These are phyloP conservation scores for Mycosarcoma maydis DNA, from an alignment of 1,284 basidiomycete species.

Conservation along the genomic window DNA sequence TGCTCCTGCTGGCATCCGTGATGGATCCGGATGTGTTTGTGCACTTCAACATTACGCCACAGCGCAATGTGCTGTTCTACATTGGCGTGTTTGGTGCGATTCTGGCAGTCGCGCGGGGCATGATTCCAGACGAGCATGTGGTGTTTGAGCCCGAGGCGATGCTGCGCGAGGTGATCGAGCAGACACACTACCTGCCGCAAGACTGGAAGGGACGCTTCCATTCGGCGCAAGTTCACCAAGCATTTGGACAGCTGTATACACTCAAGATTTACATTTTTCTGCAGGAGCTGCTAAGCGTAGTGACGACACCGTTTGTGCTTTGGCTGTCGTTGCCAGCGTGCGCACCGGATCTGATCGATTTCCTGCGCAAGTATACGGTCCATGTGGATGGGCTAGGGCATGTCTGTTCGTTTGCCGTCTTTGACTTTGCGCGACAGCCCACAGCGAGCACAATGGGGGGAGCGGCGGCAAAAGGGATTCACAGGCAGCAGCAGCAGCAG, in stretches of 20 bases:
- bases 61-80: slow-evolving; percentile 92
- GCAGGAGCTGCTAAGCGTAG: slow-evolving; percentile 86
- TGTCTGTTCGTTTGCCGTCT: slow-evolving; percentile 97
- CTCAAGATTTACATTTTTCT: slow-evolving; percentile 74
- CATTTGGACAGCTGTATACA: slow-evolving; percentile 57
- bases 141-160: slow-evolving; percentile 88
- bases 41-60: slow-evolving; percentile 92
- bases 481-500: slow-evolving; percentile 1
- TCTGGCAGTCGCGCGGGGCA: slow-evolving; percentile 87
- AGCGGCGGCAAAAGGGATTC: slow-evolving; percentile 21
- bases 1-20: slow-evolving; percentile 87
- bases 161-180: slow-evolving; percentile 87
- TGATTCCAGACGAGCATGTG: slow-evolving; percentile 95
- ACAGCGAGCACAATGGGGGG: slow-evolving; percentile 70
- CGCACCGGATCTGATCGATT: slow-evolving; percentile 72
- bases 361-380: slow-evolving; percentile 77
- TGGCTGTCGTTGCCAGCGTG: slow-evolving; percentile 90
- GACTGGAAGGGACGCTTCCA: slow-evolving; percentile 90
- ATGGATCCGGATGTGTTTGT: slow-evolving; percentile 86
- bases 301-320: slow-evolving; percentile 91
- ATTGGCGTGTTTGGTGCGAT: slow-evolving; percentile 86
- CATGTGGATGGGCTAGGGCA: slow-evolving; percentile 96
- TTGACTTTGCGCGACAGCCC: slow-evolving; percentile 83
- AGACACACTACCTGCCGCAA: slow-evolving; percentile 93
- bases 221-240: slow-evolving; percentile 69